These are phyloP conservation scores for Cercophora scortea DNA, from an alignment of 495 filamentous ascomycete species.

Conservation along the genomic window DNA sequence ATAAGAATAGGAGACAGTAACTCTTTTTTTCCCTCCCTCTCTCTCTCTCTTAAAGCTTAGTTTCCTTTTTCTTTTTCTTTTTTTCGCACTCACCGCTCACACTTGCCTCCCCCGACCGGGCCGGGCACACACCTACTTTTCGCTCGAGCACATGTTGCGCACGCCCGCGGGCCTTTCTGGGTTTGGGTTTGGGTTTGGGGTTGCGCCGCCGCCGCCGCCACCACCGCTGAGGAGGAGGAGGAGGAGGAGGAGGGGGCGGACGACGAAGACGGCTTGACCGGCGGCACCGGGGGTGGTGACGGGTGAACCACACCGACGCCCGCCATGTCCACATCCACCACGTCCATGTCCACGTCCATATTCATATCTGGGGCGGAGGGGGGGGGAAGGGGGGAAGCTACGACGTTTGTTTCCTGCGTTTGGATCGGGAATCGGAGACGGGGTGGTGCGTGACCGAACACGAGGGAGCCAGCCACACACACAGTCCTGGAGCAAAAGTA, in stretches of 20 bases:
- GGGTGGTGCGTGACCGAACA: too few relatives aligned
- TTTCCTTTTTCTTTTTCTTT: too few relatives aligned
- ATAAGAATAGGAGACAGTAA: neutral
- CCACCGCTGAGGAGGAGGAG: too few relatives aligned
- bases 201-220: neutral
- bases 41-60: neutral
- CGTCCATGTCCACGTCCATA: neutral
- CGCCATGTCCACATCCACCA: neutral
- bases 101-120: constrained; percentile 7
- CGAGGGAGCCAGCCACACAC: too few relatives aligned
- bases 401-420: too few relatives aligned
- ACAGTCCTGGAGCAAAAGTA: too few relatives aligned
- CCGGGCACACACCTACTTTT: constrained; percentile 17
- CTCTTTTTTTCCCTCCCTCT: neutral
- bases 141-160: constrained; percentile 15
- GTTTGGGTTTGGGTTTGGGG: neutral
- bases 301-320: neutral
- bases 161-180: constrained; percentile 17
- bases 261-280: too few relatives aligned
- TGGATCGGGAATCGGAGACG: too few relatives aligned
- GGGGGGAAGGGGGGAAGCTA: too few relatives aligned
- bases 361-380: too few relatives aligned
- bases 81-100: constrained; percentile 10
- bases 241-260: too few relatives aligned
- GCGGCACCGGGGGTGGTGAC: neutral